Conservation (phyloP, 2,329 filamentous ascomycete species). For the Alternaria rosae region DNA sequence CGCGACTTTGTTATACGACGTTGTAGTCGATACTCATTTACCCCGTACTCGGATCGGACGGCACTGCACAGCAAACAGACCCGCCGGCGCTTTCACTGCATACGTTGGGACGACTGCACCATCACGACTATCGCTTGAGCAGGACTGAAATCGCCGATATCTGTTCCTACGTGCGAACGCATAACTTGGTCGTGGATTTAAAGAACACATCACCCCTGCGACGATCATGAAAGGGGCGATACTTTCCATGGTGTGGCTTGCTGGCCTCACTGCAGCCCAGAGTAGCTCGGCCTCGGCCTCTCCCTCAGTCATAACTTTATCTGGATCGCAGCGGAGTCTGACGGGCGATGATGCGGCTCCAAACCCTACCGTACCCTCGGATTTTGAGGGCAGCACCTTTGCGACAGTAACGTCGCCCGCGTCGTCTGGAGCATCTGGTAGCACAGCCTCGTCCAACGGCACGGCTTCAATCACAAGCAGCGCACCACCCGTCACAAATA, state of each 20-base stretch:
- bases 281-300: conserved; percentile 29
- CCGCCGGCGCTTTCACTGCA: background rate
- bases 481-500: conserved; percentile 33
- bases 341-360: conserved; percentile 32
- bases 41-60: conserved; percentile 2
- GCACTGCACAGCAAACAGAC: conserved; percentile 1
- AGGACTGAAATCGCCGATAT: background rate
- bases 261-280: conserved; percentile 32
- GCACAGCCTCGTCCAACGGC: conserved; percentile 30
- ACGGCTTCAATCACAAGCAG: conserved; percentile 17
- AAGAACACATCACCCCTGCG: conserved; percentile 9
- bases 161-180: background rate
- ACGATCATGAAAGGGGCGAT: conserved; percentile 32
- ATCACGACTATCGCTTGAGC: background rate
- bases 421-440: conserved; percentile 21
- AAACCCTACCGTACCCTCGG: conserved; percentile 35
- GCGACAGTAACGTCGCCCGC: conserved; percentile 23
- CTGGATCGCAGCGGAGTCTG: conserved; percentile 24
- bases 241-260: conserved; percentile 35
- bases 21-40: background rate
- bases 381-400: conserved; percentile 40
- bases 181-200: background rate
- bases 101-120: background rate
- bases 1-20: background rate
- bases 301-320: conserved; percentile 36